Evolutionary conservation across 1,284 basidiomycete species (phyloP).

Genomic region (Ganoderma meredithae): DNA sequence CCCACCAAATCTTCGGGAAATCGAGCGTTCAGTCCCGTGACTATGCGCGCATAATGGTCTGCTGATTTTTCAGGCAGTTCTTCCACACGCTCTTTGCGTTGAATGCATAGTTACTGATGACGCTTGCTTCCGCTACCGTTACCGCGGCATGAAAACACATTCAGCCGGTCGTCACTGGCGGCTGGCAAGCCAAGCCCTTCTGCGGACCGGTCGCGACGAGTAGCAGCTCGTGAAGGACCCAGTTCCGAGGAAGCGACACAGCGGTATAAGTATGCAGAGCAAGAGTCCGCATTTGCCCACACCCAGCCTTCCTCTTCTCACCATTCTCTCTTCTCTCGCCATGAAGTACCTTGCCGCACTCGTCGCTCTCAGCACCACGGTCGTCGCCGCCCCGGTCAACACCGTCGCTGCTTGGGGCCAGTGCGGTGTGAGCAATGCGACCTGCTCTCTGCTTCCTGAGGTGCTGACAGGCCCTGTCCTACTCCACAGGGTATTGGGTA

Average conservation of each 20-base stretch:
- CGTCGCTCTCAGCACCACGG: constrained; percentile 36
- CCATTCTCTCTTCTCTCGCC: constrained; percentile 2
- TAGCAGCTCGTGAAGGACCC: not conserved
- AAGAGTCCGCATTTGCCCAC: not conserved
- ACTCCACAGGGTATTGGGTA: constrained; percentile 31
- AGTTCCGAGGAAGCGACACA: constrained; percentile 1
- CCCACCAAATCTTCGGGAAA: too few species aligned
- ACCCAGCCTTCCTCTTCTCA: not conserved
- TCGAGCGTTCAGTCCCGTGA: too few species aligned
- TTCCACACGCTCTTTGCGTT: constrained; percentile 21
- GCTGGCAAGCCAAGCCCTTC: not conserved
- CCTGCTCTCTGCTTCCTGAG: not conserved
- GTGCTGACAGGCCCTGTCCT: not conserved
- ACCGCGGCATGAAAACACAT: constrained; percentile 3
- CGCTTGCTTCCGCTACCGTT: constrained; percentile 7
- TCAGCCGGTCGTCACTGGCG: not conserved
- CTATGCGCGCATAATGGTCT: too few species aligned
- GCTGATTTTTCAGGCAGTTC: not conserved
- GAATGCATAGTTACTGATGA: constrained; percentile 11
- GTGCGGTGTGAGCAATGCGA: constrained; percentile 21
- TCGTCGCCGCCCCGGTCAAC: constrained; percentile 33
- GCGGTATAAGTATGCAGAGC: constrained; percentile 15
- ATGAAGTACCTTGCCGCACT: constrained; percentile 40
- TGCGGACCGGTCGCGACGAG: not conserved
- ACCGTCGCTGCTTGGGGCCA: constrained; percentile 39